Percentiles rank a stretch among this genome's conserved stretches.
Evolutionary conservation across 225 moss, liverwort and hornwort genomes (phyloP).

Genomic region (Pseudisothecium myosuroides): DNA sequence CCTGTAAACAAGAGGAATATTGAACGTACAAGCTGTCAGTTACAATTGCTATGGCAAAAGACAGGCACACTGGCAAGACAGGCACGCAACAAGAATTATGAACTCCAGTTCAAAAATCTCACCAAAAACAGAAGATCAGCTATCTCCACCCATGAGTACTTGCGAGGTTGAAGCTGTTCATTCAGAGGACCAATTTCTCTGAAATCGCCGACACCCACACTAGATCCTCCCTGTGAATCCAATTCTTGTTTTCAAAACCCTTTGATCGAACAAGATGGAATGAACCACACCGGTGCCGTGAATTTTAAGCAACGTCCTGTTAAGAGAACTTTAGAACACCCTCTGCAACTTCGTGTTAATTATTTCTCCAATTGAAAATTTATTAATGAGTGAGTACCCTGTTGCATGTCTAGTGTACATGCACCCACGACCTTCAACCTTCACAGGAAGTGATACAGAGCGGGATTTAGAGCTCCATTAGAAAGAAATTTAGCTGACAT

Average conservation of each 20-base stretch:
- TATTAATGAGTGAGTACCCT: neutral
- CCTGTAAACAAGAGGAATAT: constrained; percentile 25
- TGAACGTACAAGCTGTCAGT: neutral
- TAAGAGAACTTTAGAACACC: neutral
- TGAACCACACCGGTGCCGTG: neutral
- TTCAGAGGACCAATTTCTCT: constrained; percentile 29
- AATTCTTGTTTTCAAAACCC: neutral
- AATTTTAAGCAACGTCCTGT: too few relatives aligned
- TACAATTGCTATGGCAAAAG: neutral
- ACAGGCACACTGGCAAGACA: neutral
- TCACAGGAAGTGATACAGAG: neutral
- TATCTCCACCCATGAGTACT: constrained; percentile 32
- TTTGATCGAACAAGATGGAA: neutral
- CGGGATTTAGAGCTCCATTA: neutral
- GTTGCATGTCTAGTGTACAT: neutral
- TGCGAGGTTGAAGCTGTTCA: constrained; percentile 13
- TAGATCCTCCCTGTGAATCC: constrained; percentile 26
- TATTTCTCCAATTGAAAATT: neutral
- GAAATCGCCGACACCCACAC: constrained; percentile 35
- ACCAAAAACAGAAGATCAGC: constrained; percentile 44
- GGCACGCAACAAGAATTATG: neutral
- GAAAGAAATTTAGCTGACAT: neutral
- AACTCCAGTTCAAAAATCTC: neutral
- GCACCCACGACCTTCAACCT: neutral
- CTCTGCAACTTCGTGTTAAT: neutral